These are phyloP conservation scores for Trichoderma reesei DNA, from an alignment of 495 filamentous ascomycete species.

Conservation along the genomic window DNA sequence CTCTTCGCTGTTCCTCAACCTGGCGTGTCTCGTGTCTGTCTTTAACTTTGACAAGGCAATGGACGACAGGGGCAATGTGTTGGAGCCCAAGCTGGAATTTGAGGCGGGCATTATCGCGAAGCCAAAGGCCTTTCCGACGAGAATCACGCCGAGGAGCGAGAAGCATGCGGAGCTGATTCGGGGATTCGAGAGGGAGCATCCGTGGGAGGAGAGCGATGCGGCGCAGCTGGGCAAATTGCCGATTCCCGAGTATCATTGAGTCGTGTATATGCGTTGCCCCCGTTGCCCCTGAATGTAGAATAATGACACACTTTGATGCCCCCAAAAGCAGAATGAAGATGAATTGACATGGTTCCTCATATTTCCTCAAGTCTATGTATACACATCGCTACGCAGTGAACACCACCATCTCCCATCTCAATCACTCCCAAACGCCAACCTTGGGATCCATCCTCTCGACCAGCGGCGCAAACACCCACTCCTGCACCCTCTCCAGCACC, in stretches of 20 bases:
- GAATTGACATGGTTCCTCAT: too few relatives aligned
- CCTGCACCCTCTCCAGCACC: background rate
- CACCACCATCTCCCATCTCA: too few relatives aligned
- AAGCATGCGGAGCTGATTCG: background rate
- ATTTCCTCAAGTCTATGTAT: too few relatives aligned
- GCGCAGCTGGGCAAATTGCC: background rate
- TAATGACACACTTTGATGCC: too few relatives aligned
- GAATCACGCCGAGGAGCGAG: background rate
- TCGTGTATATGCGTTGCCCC: too few relatives aligned
- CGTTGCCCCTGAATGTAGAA: too few relatives aligned
- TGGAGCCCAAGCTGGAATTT: conserved; percentile 13
- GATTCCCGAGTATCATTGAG: background rate
- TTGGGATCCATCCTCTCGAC: background rate
- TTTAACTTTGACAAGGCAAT: conserved; percentile 27
- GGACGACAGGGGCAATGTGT: conserved; percentile 21
- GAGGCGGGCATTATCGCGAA: background rate
- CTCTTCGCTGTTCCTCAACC: conserved; percentile 29
- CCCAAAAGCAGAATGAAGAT: too few relatives aligned
- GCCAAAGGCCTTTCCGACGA: background rate
- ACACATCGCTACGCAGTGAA: too few relatives aligned
- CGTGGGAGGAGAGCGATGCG: conserved; percentile 9
- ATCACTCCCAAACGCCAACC: too few relatives aligned
- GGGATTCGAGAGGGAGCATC: background rate
- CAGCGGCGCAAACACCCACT: background rate
- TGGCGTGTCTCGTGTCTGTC: conserved; percentile 30